These are phyloP conservation scores for Holtermanniella nyarrowii DNA, from an alignment of 768 basidiomycete genomes.

Conservation along the genomic window DNA sequence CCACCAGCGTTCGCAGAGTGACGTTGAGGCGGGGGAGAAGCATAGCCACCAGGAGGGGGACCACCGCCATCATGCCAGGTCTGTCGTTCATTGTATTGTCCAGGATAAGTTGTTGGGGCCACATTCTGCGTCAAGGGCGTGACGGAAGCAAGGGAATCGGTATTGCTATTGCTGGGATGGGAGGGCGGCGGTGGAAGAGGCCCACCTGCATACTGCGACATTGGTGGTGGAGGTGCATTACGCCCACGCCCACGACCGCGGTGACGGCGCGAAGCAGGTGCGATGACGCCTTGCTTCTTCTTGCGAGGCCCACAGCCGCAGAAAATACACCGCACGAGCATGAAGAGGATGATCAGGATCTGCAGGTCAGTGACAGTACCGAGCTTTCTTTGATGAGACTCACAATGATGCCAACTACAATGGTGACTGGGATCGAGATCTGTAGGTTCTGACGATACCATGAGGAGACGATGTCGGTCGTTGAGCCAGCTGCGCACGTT, in stretches of 20 bases:
- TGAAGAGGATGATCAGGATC: conserved; percentile 27
- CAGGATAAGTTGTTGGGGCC: conserved; percentile 2
- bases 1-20: not conserved
- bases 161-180: not conserved
- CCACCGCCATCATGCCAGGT: conserved; percentile 1
- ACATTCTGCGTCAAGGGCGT: not conserved
- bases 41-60: not conserved
- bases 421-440: conserved; percentile 37
- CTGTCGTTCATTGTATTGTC: conserved; percentile 4
- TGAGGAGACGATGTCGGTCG: conserved; percentile 56
- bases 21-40: not conserved
- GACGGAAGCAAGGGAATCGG: not conserved
- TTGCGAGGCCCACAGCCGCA: conserved; percentile 13
- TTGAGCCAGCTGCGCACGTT: conserved; percentile 53
- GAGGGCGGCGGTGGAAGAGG: not conserved
- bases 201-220: not conserved
- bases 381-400: conserved; percentile 10
- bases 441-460: conserved; percentile 64
- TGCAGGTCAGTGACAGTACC: not conserved
- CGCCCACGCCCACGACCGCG: not conserved
- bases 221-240: not conserved
- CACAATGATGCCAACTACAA: conserved; percentile 32
- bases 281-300: not conserved
- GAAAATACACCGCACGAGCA: conserved; percentile 21
- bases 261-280: not conserved